These are phyloP conservation scores for Bolboschoenoplectus hybrid DNA, from an alignment of 202 grass and related monocot species.

Conservation along the genomic window DNA sequence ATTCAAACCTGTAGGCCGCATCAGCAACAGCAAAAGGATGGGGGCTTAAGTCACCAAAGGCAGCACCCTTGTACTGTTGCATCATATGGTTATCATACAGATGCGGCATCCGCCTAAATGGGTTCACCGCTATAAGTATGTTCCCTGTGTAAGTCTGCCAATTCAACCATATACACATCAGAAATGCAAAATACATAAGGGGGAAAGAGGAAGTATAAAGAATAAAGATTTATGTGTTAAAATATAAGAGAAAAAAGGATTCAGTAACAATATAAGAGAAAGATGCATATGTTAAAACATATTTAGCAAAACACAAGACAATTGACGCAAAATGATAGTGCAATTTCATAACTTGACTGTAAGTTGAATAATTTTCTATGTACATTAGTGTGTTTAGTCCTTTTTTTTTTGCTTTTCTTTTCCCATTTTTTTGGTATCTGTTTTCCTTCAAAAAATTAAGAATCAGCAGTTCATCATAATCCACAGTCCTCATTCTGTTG, in stretches of 20 bases:
- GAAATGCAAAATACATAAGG: slow-evolving; percentile 13
- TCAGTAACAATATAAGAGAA: not conserved
- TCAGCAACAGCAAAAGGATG: slow-evolving; percentile 96
- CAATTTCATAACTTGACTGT: slow-evolving; percentile 22
- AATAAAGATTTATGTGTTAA: not conserved
- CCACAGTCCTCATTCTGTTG: not conserved
- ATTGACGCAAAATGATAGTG: not conserved
- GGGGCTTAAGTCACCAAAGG: slow-evolving; percentile 85
- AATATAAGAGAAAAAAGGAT: not conserved
- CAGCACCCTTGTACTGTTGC: slow-evolving; percentile 83
- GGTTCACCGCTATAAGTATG: slow-evolving; percentile 97
- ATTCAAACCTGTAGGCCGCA: slow-evolving; percentile 69
- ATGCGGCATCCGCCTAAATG: slow-evolving; percentile 90
- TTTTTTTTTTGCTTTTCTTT: not conserved
- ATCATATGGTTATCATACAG: slow-evolving; percentile 96
- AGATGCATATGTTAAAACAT: not conserved
- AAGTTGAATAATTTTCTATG: slow-evolving; percentile 3
- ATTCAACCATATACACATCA: slow-evolving; percentile 5
- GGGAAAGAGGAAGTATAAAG: not conserved
- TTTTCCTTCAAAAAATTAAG: not conserved
- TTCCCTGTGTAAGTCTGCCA: slow-evolving; percentile 91
- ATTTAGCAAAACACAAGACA: slow-evolving; percentile 23
- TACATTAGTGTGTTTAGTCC: not conserved
- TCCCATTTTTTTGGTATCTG: not conserved
- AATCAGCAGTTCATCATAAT: not conserved